Evolutionary conservation across 805 yeast genomes (phyloP), one percentile per base, ranked within the genome.

Genomic region (Suhomyces xylopsoci): DNA sequence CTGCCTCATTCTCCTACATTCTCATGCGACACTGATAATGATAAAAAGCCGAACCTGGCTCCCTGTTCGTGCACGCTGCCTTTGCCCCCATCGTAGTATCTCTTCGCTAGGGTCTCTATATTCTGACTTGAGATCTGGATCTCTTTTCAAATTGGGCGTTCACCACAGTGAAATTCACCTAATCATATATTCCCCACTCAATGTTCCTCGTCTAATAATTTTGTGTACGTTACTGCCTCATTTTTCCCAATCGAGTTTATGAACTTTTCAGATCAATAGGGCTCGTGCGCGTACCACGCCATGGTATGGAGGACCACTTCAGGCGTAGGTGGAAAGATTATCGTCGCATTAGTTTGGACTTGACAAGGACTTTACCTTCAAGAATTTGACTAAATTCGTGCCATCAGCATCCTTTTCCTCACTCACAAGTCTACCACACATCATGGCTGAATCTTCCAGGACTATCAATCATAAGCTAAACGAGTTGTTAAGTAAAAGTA

Each of bases 401-500:
- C n/a, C 17, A 12, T n/a, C 24, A 19, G 30, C n/a, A n/a, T n/a
- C 45, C 10, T 14, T 14, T 3, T 12, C 14, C 45, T 42, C 30
- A 24, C 10, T 41, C 22, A 36, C 20, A 36, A 15, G 20, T 36
- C 41, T 3, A 19, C 20, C 17, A 17, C 45, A 12, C 45, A 24
- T 14, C 45, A 72, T 73, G 77, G 50, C 73, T 19, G 78, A 74
- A 47, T 63, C 75, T 4, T 73, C 79, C 8, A 61, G 80, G 56
- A 66, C 74, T 2, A 75, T 75, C 53, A 75, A 75, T 57, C 78
- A 73, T 55, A 71, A 70, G 58, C 71, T 75, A 55, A 75, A 74
- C 57, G 79, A 74, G 57, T 61, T 74, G 51, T 62, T 74, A 58
- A 66, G 74, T 56, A 75, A 73, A 52, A 62, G 68, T 67, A 59